phyloP scores from a whole-genome alignment of 257 asterid genomes.

The Capsicum rhomboideum region DNA sequence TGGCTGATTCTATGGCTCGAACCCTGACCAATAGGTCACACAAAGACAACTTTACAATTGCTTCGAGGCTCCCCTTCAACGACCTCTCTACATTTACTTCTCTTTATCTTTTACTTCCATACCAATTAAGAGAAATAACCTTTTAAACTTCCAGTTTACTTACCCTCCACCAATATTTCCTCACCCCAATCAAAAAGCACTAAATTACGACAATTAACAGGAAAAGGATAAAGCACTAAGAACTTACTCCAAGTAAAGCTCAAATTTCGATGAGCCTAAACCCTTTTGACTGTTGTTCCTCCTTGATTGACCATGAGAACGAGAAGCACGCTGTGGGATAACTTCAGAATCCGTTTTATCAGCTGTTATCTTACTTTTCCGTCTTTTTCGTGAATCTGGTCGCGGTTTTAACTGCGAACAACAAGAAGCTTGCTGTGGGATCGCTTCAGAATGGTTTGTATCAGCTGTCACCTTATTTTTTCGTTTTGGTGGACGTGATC shows the following conservation, averaged over 20 bases:
- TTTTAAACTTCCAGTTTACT: not conserved
- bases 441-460: not conserved
- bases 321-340: slow-evolving; percentile 16
- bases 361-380: not conserved
- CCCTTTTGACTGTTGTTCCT: slow-evolving; percentile 21
- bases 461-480: not conserved
- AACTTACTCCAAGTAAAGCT: slow-evolving; percentile 38
- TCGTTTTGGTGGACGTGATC: not conserved
- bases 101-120: not conserved
- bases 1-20: not conserved
- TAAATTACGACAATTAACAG: not conserved
- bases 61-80: not conserved
- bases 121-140: not conserved
- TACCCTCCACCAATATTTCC: not conserved
- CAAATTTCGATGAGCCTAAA: slow-evolving; percentile 40
- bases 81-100: not conserved
- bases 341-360: slow-evolving; percentile 13
- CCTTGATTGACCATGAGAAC: slow-evolving; percentile 36
- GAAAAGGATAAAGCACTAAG: not conserved
- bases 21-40: not conserved
- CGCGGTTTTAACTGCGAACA: not conserved
- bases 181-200: not conserved
- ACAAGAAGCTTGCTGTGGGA: not conserved
- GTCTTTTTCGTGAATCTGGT: not conserved
- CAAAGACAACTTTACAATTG: not conserved